Base-by-base conservation (phyloP, 2,329 filamentous ascomycete species). In the Waltergamsia citrina region DNA sequence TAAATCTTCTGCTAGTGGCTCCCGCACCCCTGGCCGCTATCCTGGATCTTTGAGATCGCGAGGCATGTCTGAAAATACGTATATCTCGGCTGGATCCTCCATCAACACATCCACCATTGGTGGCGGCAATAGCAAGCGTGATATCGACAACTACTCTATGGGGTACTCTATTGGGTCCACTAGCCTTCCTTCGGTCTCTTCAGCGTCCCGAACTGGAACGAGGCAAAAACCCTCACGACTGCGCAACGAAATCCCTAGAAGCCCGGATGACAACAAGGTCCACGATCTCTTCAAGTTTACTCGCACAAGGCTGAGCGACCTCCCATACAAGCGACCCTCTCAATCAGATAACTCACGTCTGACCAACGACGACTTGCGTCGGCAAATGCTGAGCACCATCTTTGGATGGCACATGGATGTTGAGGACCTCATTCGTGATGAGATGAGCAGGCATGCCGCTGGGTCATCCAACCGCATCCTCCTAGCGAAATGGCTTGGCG, bases 381-480 rank as follows among this genome's bases (percentile, higher is more conserved):
- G 72, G 30, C 88, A 95, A 55, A 95, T 98, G 88, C 70, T 98
- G 5, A 85, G 73, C 44, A 82, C 88, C 6, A 87, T 98, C 3
- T 98, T 98, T 55, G 92, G 92, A 4, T 98, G 92, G 88, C 80
- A 90, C 34, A 79, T 80, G 36, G 85, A 94, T 45, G 78, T 90
- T 26, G 73, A 86, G 29, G 79, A 80, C 29, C 60, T 98, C 32
- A 76, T 98, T 35, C 74, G 78, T 8, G 88, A 96, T 53, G 92
- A 98, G 55, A 68, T 94, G 62, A 71, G 68, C 40, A 73, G 81
- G 15, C 85, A 94, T 50, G 68, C 76, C 2, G 57, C 69, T 4
- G 81, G 84, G 6, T 90, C 86, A 5, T 73, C 85, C 3, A 82
- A 77, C 41, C 78, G 83, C 10, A 84, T 96, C 33, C 69, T 96